These are phyloP conservation scores for Testicularia cyperi DNA, from an alignment of 1,284 basidiomycete genomes.

Conservation along the genomic window DNA sequence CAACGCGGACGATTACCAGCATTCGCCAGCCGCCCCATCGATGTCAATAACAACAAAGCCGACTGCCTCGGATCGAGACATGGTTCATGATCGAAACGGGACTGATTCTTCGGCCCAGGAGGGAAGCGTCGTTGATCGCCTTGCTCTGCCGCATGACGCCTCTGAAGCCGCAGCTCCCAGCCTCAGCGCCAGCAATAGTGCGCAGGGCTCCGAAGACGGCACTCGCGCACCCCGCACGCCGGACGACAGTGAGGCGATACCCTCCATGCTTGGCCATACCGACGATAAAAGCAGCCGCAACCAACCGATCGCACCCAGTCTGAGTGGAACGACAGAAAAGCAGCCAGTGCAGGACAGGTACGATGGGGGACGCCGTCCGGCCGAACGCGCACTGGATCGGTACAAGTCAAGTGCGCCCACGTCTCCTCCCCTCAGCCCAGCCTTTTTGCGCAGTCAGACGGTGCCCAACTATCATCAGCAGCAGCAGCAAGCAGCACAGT, in stretches of 20 bases:
- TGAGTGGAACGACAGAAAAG: too few species aligned
- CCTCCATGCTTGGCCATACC: conserved; percentile 1
- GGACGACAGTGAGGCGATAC: conserved; percentile 13
- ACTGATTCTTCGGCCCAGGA: conserved; percentile 19
- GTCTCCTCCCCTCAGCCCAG: background rate
- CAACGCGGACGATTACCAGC: background rate
- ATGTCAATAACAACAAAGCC: too few species aligned
- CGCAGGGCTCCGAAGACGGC: conserved; percentile 34
- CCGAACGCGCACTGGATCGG: conserved; percentile 32
- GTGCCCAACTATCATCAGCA: conserved; percentile 1
- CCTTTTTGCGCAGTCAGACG: background rate
- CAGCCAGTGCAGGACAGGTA: too few species aligned
- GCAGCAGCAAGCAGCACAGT: too few species aligned
- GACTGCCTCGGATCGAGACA: too few species aligned
- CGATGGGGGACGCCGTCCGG: conserved; percentile 25
- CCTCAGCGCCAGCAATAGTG: conserved; percentile 27
- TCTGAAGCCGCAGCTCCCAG: conserved; percentile 31
- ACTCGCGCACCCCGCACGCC: conserved; percentile 30
- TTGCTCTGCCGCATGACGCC: conserved; percentile 18
- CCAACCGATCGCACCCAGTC: too few species aligned
- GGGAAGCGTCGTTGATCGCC: conserved; percentile 34
- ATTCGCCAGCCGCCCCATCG: too few species aligned
- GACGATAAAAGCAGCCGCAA: conserved; percentile 1
- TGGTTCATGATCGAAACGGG: conserved; percentile 9
- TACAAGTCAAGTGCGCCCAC: conserved; percentile 5